Conservation (phyloP, 2,329 filamentous ascomycete genomes). For the Fusarium abutilonis region DNA sequence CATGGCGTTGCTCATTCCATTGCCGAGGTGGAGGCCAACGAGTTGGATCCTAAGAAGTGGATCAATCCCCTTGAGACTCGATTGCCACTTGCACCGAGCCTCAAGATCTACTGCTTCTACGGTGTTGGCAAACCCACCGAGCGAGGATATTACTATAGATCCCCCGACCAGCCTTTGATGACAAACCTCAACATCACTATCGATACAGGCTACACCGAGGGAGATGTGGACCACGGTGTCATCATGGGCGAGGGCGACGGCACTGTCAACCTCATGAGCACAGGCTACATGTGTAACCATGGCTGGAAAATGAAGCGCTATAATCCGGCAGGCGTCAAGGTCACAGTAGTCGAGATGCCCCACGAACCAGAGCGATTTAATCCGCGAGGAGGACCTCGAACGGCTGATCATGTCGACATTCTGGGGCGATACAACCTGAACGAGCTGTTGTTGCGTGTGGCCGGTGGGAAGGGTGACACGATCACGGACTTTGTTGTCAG, state of each 20-base stretch:
- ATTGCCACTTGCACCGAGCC: constrained; percentile 83
- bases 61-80: constrained; percentile 92
- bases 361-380: constrained; percentile 95
- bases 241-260: constrained; percentile 95
- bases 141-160: constrained; percentile 88
- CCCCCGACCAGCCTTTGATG: constrained; percentile 69
- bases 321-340: constrained; percentile 83
- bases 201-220: constrained; percentile 70
- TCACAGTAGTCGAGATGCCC: constrained; percentile 94
- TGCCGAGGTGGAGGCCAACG: constrained; percentile 83
- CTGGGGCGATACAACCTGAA: constrained; percentile 88
- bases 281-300: constrained; percentile 95
- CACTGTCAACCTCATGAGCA: constrained; percentile 90
- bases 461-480: constrained; percentile 81
- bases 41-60: constrained; percentile 84
- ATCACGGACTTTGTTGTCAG: constrained; percentile 83
- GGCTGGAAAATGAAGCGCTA: constrained; percentile 95
- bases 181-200: constrained; percentile 79
- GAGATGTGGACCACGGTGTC: constrained; percentile 83
- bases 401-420: constrained; percentile 95
- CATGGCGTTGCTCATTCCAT: constrained; percentile 85
- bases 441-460: constrained; percentile 86
- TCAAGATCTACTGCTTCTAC: constrained; percentile 99
- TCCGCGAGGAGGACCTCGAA: constrained; percentile 75
- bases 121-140: constrained; percentile 94